Percentiles rank a stretch among this genome's conserved stretches.
phyloP scores from a whole-genome alignment of 331 rosid genomes.

The Pyrus hybrid region DNA sequence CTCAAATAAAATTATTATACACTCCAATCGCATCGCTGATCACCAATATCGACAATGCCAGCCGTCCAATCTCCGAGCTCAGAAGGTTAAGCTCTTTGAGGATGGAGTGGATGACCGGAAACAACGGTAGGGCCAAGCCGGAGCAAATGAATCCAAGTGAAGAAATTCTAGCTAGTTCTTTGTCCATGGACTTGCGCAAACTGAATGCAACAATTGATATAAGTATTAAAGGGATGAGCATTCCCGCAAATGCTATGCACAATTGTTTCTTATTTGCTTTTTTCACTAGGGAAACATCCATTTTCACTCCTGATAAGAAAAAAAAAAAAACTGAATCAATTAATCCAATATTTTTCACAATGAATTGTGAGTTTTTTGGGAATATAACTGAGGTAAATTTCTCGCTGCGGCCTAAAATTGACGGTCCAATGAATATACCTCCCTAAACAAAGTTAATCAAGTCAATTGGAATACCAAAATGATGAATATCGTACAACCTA shows the following conservation, averaged over 20 bases:
- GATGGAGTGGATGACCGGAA: constrained; percentile 35
- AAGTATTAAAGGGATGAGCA: constrained; percentile 15
- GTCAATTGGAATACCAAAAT: not conserved
- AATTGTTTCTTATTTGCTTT: constrained; percentile 42
- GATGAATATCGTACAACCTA: too few species aligned
- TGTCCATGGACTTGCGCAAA: constrained; percentile 46
- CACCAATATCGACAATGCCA: constrained; percentile 34
- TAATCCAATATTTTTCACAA: constrained; percentile 44
- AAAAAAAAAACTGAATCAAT: constrained; percentile 52
- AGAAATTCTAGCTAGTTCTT: constrained; percentile 27
- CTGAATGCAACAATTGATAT: constrained; percentile 16
- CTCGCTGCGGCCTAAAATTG: constrained; percentile 36
- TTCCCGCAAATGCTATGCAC: constrained; percentile 23
- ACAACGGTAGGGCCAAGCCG: constrained; percentile 38
- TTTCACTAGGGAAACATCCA: constrained; percentile 28
- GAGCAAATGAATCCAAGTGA: constrained; percentile 40
- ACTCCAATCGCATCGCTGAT: constrained; percentile 38
- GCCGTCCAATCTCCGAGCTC: constrained; percentile 55
- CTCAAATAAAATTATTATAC: constrained; percentile 27
- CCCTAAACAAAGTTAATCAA: constrained; percentile 38
- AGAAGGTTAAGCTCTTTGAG: constrained; percentile 65
- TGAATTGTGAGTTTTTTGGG: constrained; percentile 11
- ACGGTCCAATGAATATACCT: constrained; percentile 68
- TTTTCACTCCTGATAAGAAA: constrained; percentile 58
- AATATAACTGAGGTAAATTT: constrained; percentile 9